phyloP scores from a whole-genome alignment of 306 rosid genomes.

The Trifolium fragiferum region DNA sequence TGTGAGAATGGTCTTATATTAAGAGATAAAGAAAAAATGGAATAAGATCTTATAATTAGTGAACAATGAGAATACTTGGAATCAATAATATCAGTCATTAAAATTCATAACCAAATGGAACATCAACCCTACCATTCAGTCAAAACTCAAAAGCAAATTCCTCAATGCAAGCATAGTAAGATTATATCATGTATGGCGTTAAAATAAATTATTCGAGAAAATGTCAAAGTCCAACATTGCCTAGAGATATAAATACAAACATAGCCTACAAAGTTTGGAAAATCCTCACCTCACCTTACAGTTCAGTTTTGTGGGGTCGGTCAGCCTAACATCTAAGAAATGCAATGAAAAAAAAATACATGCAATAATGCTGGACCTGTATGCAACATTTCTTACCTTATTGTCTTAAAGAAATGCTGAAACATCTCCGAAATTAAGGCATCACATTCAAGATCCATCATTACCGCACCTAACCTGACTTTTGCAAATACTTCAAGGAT shows the following conservation, averaged over 20 bases:
- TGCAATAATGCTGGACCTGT: constrained; percentile 27
- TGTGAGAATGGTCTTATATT: neutral
- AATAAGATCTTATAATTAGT: too few relatives aligned
- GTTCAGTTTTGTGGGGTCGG: too few relatives aligned
- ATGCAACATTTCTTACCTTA: constrained; percentile 59
- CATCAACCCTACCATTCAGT: neutral
- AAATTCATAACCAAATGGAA: constrained; percentile 19
- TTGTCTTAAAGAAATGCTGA: constrained; percentile 71
- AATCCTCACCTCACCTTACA: too few relatives aligned
- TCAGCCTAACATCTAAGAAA: too few relatives aligned
- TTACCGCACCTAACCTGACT: constrained; percentile 83
- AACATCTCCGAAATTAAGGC: constrained; percentile 84
- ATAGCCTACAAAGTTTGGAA: neutral
- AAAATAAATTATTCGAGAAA: neutral
- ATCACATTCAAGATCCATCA: constrained; percentile 96
- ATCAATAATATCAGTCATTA: neutral
- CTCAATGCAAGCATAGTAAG: constrained; percentile 12
- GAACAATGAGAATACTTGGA: neutral
- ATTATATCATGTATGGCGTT: neutral
- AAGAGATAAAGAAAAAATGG: too few relatives aligned
- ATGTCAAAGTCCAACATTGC: neutral
- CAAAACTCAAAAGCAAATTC: constrained; percentile 20
- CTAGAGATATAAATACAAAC: neutral
- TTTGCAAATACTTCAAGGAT: constrained; percentile 88
- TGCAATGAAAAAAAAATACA: neutral